Evolutionary conservation across 129 eudicot species (phyloP).

Genomic region (Tagetes patula): DNA sequence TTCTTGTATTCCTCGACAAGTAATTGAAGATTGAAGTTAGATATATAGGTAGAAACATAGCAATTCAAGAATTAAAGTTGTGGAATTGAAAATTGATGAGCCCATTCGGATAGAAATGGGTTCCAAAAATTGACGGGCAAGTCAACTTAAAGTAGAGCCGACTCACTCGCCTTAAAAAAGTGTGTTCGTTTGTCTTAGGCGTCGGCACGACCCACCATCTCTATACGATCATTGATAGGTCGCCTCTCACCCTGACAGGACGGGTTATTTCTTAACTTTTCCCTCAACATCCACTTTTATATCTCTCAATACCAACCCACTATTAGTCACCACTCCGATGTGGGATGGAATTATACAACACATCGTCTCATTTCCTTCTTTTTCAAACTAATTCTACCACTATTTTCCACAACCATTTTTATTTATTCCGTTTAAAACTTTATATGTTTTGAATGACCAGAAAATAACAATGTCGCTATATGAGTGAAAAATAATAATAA

Average conservation of each 20-base stretch:
- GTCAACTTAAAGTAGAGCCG: conserved; percentile 50
- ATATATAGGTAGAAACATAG: too few relatives aligned
- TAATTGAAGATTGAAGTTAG: too few relatives aligned
- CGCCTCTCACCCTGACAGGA: conserved; percentile 89
- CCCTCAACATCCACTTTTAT: conserved; percentile 16
- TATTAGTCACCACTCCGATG: conserved; percentile 9
- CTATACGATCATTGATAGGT: conserved; percentile 67
- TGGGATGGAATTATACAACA: background rate
- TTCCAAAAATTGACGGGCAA: conserved; percentile 89
- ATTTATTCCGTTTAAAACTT: too few relatives aligned
- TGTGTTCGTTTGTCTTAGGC: conserved; percentile 69
- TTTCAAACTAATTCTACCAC: too few relatives aligned
- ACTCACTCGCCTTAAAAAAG: conserved; percentile 46
- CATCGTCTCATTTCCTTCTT: too few relatives aligned
- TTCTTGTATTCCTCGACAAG: too few relatives aligned
- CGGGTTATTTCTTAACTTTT: background rate
- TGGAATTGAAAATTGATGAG: background rate
- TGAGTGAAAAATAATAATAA: too few relatives aligned
- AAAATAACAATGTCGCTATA: too few relatives aligned
- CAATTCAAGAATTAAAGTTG: too few relatives aligned
- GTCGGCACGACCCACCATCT: conserved; percentile 84
- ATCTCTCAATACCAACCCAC: background rate
- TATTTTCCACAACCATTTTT: too few relatives aligned
- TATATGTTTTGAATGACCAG: too few relatives aligned
- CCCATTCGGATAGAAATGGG: conserved; percentile 31